A percentile compares a stretch with the other conserved stretches of the same genome.
Conservation (phyloP, 2,329 filamentous ascomycete genomes). For the Curvularia eragrostidis region DNA sequence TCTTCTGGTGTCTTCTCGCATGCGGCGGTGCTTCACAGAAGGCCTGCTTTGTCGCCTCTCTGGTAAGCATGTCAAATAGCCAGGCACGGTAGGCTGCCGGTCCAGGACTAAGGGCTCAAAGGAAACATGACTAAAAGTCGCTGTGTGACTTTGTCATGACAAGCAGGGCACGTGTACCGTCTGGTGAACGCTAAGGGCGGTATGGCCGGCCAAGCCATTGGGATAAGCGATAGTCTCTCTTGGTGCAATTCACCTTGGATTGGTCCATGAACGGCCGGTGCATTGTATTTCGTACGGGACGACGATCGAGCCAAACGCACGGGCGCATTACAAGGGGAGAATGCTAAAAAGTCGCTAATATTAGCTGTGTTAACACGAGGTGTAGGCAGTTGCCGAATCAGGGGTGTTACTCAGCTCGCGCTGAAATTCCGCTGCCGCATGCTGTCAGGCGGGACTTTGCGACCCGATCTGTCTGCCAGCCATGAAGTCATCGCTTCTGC, state of each 20-base stretch:
- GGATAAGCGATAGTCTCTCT: constrained; percentile 12
- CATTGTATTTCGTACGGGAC: constrained; percentile 20
- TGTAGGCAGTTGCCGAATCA: constrained; percentile 23
- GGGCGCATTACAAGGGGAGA: constrained; percentile 32
- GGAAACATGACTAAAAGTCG: constrained; percentile 21
- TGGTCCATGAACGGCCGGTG: constrained; percentile 17
- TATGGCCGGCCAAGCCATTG: constrained; percentile 9
- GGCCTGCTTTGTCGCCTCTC: constrained; percentile 27
- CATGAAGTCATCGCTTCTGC: constrained; percentile 36
- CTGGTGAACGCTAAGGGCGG: constrained; percentile 15
- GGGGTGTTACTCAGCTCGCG: constrained; percentile 44
- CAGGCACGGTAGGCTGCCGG: constrained; percentile 16
- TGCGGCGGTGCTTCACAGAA: constrained; percentile 8
- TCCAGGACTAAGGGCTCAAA: constrained; percentile 23
- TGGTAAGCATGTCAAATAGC: constrained; percentile 43
- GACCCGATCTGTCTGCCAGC: constrained; percentile 22
- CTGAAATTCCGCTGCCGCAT: constrained; percentile 24
- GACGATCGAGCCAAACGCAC: constrained; percentile 19
- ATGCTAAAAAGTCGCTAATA: constrained; percentile 35
- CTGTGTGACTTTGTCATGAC: constrained; percentile 17
- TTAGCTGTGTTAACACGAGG: constrained; percentile 42
- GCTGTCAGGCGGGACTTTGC: constrained; percentile 18
- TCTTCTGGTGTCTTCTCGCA: constrained; percentile 22
- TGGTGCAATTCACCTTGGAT: constrained; percentile 23
- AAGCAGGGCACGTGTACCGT: constrained; percentile 14